Conservation (phyloP, 306 rosid species). For the Dryas octopetala region DNA sequence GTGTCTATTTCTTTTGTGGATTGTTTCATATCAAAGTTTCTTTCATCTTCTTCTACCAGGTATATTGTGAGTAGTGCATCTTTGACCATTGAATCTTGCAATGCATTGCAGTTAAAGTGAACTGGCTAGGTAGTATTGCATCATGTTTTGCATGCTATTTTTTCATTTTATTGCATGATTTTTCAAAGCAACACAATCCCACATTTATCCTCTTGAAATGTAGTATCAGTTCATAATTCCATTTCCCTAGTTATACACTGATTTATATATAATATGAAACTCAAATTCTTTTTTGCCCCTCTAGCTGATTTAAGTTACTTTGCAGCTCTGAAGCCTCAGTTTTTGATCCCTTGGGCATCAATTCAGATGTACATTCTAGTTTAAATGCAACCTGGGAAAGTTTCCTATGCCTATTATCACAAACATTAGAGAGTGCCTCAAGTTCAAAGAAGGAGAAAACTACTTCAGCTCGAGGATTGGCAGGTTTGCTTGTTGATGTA, state of each 20-base stretch:
- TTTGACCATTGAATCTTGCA: constrained; percentile 14
- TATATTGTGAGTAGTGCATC: background rate
- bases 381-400: constrained; percentile 55
- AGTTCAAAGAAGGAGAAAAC: constrained; percentile 69
- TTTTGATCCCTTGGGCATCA: constrained; percentile 83
- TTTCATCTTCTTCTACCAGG: background rate
- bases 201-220: background rate
- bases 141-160: background rate
- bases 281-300: background rate
- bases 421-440: constrained; percentile 58
- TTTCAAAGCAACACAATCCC: background rate
- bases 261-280: background rate
- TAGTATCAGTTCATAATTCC: background rate
- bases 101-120: background rate
- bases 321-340: constrained; percentile 58
- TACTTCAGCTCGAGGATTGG: constrained; percentile 69
- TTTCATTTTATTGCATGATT: too few species aligned
- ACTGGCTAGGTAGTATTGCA: background rate
- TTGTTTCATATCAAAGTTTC: background rate
- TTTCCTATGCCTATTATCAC: constrained; percentile 45
- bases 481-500: constrained; percentile 54
- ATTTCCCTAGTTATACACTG: background rate
- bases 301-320: constrained; percentile 25
- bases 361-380: constrained; percentile 53
- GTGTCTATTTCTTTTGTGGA: background rate